Evolutionary conservation across 345 rosid species (phyloP).

Genomic region (Eucalyptus cloeziana): DNA sequence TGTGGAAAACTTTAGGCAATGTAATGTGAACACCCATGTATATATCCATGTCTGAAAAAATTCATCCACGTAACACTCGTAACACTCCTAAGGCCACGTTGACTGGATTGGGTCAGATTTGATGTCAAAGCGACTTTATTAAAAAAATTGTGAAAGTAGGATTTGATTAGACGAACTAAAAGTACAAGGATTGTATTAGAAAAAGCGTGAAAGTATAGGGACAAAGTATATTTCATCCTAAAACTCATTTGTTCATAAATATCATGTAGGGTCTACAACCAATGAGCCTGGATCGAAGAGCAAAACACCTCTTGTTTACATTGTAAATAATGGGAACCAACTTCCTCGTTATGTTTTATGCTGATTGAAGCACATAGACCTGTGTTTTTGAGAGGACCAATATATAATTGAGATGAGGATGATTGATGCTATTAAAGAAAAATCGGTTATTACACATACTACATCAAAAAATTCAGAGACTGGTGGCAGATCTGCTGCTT

Average conservation of each 20-base stretch:
- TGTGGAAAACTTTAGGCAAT: neutral
- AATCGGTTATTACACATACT: neutral
- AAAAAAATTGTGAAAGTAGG: neutral
- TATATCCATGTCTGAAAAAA: neutral
- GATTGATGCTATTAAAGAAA: neutral
- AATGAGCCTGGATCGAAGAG: neutral
- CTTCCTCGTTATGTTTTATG: neutral
- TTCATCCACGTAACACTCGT: neutral
- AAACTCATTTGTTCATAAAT: neutral
- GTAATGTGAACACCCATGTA: neutral
- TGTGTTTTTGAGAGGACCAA: neutral
- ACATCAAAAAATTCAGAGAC: neutral
- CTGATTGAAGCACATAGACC: neutral
- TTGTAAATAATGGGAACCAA: neutral
- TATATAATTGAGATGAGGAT: neutral
- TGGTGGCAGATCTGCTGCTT: neutral
- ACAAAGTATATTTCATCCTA: neutral
- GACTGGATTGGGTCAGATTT: neutral
- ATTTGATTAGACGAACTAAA: neutral
- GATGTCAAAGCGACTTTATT: neutral
- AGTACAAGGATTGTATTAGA: neutral
- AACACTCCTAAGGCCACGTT: neutral
- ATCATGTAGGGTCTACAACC: neutral
- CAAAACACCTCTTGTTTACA: neutral
- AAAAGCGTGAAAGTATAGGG: neutral